Evolutionary conservation across 768 basidiomycete genomes (phyloP).

Genomic region (Hericium rajendrae): DNA sequence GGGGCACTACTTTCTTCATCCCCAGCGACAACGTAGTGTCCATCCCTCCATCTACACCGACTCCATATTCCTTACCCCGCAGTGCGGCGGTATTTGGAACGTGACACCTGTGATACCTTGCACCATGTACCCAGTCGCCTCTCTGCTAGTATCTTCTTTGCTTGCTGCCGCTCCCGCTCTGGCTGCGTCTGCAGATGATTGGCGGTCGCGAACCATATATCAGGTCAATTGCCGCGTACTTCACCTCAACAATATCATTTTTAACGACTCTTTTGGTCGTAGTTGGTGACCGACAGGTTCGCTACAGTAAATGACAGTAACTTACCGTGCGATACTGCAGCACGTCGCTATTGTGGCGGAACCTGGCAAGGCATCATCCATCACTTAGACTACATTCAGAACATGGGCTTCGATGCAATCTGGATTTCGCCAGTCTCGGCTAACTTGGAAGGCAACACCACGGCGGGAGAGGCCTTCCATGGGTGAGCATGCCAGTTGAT

Average conservation of each 20-base stretch:
- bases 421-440: conserved; percentile 49
- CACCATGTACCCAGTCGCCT: too few species aligned
- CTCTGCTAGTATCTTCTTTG: not conserved
- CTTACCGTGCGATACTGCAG: conserved; percentile 34
- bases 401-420: conserved; percentile 51
- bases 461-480: conserved; percentile 49
- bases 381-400: conserved; percentile 54
- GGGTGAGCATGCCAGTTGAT: conserved; percentile 26
- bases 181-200: conserved; percentile 35
- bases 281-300: conserved; percentile 53
- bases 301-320: conserved; percentile 34
- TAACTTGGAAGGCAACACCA: conserved; percentile 38
- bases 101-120: too few species aligned
- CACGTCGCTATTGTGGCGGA: conserved; percentile 47
- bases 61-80: too few species aligned
- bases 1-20: too few species aligned
- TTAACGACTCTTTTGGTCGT: not conserved
- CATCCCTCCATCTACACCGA: too few species aligned
- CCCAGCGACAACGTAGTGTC: too few species aligned
- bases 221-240: conserved; percentile 25
- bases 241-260: not conserved
- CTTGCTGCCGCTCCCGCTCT: conserved; percentile 11
- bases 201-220: conserved; percentile 47
- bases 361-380: conserved; percentile 42
- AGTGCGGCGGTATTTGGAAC: too few species aligned